Conservation (phyloP, 1,284 basidiomycete genomes). For the Quambalaria eucalypti region DNA sequence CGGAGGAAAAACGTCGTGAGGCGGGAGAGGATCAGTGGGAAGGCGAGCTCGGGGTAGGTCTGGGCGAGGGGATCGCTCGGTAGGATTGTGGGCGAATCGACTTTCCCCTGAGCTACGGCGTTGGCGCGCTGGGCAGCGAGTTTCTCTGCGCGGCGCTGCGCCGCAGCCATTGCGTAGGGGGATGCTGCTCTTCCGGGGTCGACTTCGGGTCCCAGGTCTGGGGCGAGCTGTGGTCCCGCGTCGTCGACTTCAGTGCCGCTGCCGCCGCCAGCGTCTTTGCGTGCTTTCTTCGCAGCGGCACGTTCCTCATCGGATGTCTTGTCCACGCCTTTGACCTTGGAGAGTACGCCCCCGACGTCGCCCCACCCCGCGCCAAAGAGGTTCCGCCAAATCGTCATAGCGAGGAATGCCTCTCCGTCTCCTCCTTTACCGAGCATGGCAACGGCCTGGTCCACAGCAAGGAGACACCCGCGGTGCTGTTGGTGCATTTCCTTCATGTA, state of each 20-base stretch:
- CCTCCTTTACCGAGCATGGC: slow-evolving; percentile 57
- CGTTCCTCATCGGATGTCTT: slow-evolving; percentile 18
- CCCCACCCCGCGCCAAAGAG: slow-evolving; percentile 57
- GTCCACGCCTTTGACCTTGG: slow-evolving; percentile 33
- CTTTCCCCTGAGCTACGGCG: neutral
- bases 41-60: neutral
- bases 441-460: slow-evolving; percentile 73
- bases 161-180: neutral
- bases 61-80: neutral
- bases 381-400: slow-evolving; percentile 83
- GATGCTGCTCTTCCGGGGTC: neutral
- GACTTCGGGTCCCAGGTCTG: neutral
- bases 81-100: neutral
- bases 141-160: too few species aligned
- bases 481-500: slow-evolving; percentile 84
- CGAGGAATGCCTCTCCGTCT: slow-evolving; percentile 51
- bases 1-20: neutral
- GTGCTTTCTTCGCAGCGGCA: neutral
- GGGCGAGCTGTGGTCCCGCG: neutral
- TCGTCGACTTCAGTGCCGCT: too few species aligned
- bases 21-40: neutral
- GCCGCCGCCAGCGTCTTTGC: neutral
- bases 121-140: neutral
- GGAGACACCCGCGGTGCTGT: slow-evolving; percentile 77
- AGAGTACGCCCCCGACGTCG: slow-evolving; percentile 48